Conservation (phyloP, 441 rosid genomes). For the Croton laevigatus region DNA sequence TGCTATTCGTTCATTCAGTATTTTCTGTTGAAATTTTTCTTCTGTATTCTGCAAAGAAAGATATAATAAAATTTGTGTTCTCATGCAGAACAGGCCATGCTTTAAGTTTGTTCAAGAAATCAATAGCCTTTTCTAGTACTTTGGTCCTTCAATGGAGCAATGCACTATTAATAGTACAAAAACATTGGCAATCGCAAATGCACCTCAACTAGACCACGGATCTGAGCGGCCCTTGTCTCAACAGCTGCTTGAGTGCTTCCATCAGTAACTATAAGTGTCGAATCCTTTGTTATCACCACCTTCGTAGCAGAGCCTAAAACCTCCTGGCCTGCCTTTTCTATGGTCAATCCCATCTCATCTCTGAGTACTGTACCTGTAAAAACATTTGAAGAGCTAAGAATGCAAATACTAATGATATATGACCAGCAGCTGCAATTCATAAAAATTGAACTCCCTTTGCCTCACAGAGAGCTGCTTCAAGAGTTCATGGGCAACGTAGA, state of each 20-base stretch:
- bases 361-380: constrained; percentile 76
- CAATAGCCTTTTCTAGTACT: neutral
- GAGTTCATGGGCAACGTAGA: neutral
- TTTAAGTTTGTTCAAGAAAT: neutral
- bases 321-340: constrained; percentile 73
- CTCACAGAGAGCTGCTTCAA: neutral
- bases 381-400: constrained; percentile 17
- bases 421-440: neutral
- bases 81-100: neutral
- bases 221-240: constrained; percentile 68
- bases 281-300: constrained; percentile 68
- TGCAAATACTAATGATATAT: neutral
- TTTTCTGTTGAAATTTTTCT: constrained; percentile 66
- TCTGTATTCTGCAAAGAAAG: constrained; percentile 58
- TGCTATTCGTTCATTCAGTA: constrained; percentile 80
- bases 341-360: constrained; percentile 70
- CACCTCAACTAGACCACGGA: constrained; percentile 67
- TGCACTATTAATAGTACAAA: neutral
- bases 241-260: constrained; percentile 67
- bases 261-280: constrained; percentile 76
- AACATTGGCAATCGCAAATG: constrained; percentile 12
- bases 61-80: neutral
- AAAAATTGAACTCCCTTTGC: neutral
- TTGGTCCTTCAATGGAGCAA: too few species aligned
- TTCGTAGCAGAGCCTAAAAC: constrained; percentile 71